Percentiles rank a stretch among this genome's conserved stretches.
phyloP scores from a whole-genome alignment of 257 asterid genomes.

The Solanum neorickii region DNA sequence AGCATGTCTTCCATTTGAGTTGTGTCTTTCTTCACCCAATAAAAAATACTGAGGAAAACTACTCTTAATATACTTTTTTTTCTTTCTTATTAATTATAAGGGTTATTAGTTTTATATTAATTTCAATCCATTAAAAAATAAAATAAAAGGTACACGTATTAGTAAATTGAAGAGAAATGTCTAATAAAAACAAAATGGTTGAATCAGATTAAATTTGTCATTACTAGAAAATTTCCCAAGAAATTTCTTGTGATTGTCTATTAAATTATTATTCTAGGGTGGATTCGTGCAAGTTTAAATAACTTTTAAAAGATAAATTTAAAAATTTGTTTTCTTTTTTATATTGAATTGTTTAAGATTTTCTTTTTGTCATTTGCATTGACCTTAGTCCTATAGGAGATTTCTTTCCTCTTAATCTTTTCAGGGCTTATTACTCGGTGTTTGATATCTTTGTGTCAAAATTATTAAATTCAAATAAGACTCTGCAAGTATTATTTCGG shows the following conservation, averaged over 20 bases:
- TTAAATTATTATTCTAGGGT: neutral
- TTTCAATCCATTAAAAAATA: neutral
- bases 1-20: neutral
- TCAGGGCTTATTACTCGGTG: neutral
- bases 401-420: neutral
- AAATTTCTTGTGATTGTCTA: slow-evolving; percentile 4
- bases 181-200: neutral
- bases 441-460: rapidly evolving
- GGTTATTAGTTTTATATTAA: neutral
- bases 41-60: neutral
- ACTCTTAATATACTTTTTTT: neutral
- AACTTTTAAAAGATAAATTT: neutral
- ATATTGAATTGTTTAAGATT: neutral
- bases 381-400: neutral
- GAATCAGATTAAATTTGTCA: neutral
- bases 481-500: too few relatives aligned
- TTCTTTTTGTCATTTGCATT: neutral
- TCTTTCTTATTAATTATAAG: neutral
- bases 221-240: neutral
- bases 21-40: too few relatives aligned
- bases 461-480: neutral
- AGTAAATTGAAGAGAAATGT: neutral
- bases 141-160: neutral
- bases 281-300: neutral
- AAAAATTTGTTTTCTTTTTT: neutral